Evolutionary conservation across 345 rosid genomes (phyloP), one percentile per base, ranked within the genome.

Genomic region (Populus alba): DNA sequence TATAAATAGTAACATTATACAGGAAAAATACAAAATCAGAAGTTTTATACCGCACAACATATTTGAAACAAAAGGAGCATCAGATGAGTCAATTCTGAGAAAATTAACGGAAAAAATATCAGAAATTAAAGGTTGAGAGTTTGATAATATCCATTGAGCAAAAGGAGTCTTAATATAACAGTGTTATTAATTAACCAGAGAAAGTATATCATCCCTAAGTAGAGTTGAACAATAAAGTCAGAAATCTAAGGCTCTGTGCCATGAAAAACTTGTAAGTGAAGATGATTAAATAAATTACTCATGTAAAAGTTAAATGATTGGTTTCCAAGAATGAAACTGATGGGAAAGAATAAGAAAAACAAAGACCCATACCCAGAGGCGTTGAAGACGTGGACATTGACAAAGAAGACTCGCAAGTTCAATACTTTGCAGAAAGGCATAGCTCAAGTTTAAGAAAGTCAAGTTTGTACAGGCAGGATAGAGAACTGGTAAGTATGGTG

Each of bases 401-500:
- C 78, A 63, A 63, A 91, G 85, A 72, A 89, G 90, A 75, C 77
- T 81, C 31, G 88, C 84, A 74, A 91, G 83, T 74, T 91, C 91
- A 33, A 63, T 69, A 65, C 92, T 75, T 65, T 83, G 86, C 85
- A 91, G 77, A 79, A 86, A 68, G 38, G 91, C 84, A 68, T 91
- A 88, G 69, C 91, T 88, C 78, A 91, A 79, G 76, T 91, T 90
- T 81, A 91, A 78, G 87, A 86, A 91, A 39, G 92, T 89, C 76
- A 91, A 83, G 74, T 85, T 79, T 59, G 74, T 22, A 75, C 92
- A 88, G 20, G 85, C 87, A 10, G 85, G 83, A 76, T 87, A 86
- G 8, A 91, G 78, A 66, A 73, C 82, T 12, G 93, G 90, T 67
- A 91, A 87, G 83, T 84, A 79, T 11, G 63, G 49, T 12, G 85